Conservation (phyloP, 2,329 filamentous ascomycete genomes). For the Sclerotinia borealis region DNA sequence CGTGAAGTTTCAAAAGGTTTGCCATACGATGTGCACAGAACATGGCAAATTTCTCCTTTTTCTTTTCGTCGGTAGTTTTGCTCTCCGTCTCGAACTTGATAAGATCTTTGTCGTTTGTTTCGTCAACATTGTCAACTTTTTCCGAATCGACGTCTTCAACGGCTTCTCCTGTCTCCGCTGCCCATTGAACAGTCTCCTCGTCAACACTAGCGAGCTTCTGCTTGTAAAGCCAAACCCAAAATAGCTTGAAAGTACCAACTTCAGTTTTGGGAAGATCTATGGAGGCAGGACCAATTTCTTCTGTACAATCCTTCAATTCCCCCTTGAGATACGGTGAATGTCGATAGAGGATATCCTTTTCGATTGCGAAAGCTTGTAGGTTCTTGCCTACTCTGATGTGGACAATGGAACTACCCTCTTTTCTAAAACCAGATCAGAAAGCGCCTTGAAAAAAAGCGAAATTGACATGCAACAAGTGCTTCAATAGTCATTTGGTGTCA, state of each 20-base stretch:
- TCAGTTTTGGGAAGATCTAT: neutral
- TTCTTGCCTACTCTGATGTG: neutral
- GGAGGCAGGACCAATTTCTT: neutral
- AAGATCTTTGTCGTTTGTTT: no score
- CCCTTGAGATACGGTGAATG: neutral
- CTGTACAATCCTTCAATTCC: neutral
- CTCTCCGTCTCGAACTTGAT: neutral
- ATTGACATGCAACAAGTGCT: neutral
- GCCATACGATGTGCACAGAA: neutral
- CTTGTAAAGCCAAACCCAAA: neutral
- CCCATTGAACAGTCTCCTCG: neutral
- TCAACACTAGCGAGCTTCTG: neutral
- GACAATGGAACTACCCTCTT: neutral
- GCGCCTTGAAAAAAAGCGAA: neutral
- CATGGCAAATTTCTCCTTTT: neutral
- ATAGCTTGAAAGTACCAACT: neutral
- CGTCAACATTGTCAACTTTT: no score
- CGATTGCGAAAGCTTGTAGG: neutral
- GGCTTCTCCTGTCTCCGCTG: neutral
- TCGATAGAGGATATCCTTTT: neutral
- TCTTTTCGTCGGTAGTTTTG: neutral
- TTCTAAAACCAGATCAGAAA: neutral
- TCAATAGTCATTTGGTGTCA: fast-evolving
- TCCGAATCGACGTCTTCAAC: no score
- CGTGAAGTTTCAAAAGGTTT: neutral